Conservation (phyloP, 2,329 filamentous ascomycete species). For the Bipolaris sorokiniana region DNA sequence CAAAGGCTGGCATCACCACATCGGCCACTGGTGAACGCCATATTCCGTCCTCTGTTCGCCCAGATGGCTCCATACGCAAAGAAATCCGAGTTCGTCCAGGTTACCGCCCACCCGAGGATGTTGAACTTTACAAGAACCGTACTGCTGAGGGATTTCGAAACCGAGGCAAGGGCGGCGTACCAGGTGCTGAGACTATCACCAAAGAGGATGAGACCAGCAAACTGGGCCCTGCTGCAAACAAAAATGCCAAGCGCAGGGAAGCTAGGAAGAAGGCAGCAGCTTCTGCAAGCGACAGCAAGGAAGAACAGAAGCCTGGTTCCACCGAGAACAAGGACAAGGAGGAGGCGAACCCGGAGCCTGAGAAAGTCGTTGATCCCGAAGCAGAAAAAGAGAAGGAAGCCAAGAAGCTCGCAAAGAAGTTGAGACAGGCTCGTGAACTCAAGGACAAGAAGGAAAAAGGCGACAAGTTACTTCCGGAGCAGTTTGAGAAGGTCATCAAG, state of each 20-base stretch:
- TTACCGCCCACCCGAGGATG: constrained; percentile 92
- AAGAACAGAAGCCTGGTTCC: constrained; percentile 52
- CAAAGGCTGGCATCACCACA: constrained; percentile 68
- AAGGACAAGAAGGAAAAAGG: constrained; percentile 90
- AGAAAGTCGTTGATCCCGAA: constrained; percentile 63
- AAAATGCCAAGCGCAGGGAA: constrained; percentile 83
- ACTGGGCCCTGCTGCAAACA: constrained; percentile 65
- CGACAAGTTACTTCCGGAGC: constrained; percentile 83
- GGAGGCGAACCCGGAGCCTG: constrained; percentile 28
- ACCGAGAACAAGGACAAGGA: constrained; percentile 28
- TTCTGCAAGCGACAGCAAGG: constrained; percentile 54
- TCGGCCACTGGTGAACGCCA: constrained; percentile 78
- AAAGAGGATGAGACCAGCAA: constrained; percentile 54
- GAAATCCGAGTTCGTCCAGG: constrained; percentile 94
- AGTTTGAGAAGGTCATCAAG: constrained; percentile 96
- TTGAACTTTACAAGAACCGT: constrained; percentile 94
- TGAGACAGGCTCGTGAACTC: constrained; percentile 90
- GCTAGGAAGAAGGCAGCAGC: constrained; percentile 64
- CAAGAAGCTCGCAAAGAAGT: constrained; percentile 88
- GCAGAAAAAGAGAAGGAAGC: constrained; percentile 91
- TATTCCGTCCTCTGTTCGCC: constrained; percentile 83
- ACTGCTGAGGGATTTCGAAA: constrained; percentile 85
- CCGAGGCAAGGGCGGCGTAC: constrained; percentile 71
- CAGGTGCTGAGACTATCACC: constrained; percentile 69
- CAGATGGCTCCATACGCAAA: constrained; percentile 89